phyloP scores from a whole-genome alignment of 768 basidiomycete species.

The Hypholoma sublateritium region DNA sequence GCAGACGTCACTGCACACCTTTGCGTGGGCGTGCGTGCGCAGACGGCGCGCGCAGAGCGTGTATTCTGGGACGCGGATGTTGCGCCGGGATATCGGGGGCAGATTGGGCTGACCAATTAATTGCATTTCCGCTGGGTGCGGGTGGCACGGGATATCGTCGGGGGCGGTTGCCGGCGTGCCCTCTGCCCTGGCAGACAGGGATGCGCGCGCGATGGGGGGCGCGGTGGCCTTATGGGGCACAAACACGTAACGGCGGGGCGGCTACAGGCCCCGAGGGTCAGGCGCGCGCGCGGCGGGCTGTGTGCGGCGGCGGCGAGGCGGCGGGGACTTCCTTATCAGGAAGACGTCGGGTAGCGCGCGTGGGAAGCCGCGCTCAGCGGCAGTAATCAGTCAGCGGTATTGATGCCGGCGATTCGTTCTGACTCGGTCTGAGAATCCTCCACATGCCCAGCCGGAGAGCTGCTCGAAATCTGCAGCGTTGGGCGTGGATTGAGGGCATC shows the following conservation, averaged over 20 bases:
- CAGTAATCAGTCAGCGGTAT: conserved; percentile 20
- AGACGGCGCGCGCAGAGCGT: not conserved
- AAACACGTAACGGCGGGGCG: not conserved
- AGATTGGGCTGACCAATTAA: not conserved
- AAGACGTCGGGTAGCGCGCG: conserved; percentile 19
- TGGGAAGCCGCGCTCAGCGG: conserved; percentile 24
- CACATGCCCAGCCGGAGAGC: not conserved
- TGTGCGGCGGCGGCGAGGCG: conserved; percentile 12
- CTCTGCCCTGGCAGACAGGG: conserved; percentile 8
- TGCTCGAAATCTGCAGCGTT: not conserved
- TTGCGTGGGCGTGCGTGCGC: no score
- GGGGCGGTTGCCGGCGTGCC: conserved; percentile 8
- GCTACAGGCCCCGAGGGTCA: conserved; percentile 2
- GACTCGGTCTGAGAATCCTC: conserved; percentile 29
- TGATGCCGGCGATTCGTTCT: conserved; percentile 21
- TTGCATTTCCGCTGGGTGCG: not conserved
- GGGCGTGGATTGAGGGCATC: not conserved
- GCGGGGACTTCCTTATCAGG: conserved; percentile 15
- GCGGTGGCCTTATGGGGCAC: conserved; percentile 1
- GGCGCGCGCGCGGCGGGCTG: conserved; percentile 12
- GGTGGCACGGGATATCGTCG: conserved; percentile 20
- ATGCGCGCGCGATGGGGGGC: not conserved
- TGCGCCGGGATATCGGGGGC: not conserved
- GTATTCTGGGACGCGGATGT: not conserved
- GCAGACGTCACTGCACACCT: not conserved